Conservation (phyloP, 495 filamentous ascomycete genomes). For the Trichoderma reesei region DNA sequence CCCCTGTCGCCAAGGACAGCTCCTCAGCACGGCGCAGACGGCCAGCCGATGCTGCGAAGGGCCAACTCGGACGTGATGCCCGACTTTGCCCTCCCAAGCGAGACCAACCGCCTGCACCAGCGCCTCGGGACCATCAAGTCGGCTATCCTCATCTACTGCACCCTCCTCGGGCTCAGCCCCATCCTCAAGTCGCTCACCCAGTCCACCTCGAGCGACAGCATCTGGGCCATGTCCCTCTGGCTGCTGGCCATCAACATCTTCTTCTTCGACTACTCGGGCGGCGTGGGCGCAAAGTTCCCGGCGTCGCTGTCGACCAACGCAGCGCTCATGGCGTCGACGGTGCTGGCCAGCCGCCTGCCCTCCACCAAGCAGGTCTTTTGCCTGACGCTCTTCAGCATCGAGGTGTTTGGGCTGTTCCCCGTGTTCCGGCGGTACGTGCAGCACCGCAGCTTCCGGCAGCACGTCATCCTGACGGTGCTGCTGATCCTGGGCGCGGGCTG, state of each 20-base stretch:
- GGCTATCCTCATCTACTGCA: conserved; percentile 84
- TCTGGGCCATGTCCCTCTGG: conserved; percentile 94
- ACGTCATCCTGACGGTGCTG: conserved; percentile 65
- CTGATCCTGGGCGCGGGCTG: conserved; percentile 70
- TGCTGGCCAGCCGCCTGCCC: conserved; percentile 78
- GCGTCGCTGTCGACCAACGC: conserved; percentile 86
- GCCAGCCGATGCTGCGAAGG: conserved; percentile 10
- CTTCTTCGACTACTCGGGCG: conserved; percentile 84
- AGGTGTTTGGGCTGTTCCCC: conserved; percentile 93
- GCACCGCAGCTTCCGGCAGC: conserved; percentile 73
- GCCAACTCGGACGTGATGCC: conserved; percentile 6
- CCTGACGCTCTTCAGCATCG: conserved; percentile 88
- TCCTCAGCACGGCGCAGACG: neutral
- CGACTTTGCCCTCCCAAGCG: conserved; percentile 14
- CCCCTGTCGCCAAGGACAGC: neutral
- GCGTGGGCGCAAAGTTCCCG: conserved; percentile 51
- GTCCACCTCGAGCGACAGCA: conserved; percentile 81
- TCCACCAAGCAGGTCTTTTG: conserved; percentile 92
- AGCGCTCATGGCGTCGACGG: conserved; percentile 80
- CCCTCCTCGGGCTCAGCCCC: conserved; percentile 79
- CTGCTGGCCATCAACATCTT: conserved; percentile 91
- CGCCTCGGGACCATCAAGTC: conserved; percentile 60
- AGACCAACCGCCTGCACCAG: conserved; percentile 25
- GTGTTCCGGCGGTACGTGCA: conserved; percentile 84
- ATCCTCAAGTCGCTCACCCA: conserved; percentile 90